These are phyloP conservation scores for Lactuca sativa DNA, from an alignment of 129 eudicot genomes.

Conservation along the genomic window DNA sequence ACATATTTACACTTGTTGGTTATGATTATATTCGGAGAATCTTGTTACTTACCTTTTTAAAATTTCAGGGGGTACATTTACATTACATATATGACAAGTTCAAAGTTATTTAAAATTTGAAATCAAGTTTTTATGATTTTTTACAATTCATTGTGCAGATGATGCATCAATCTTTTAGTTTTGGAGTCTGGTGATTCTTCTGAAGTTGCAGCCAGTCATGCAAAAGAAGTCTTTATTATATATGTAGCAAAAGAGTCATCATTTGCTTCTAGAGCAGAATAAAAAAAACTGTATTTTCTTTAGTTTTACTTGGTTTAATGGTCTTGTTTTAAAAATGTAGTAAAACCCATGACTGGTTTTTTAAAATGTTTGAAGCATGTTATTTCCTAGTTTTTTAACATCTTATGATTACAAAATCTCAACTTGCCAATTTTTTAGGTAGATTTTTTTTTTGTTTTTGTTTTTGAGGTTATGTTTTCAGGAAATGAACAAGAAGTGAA, in stretches of 20 bases:
- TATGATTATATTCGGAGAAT: background rate
- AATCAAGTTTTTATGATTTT: conserved; percentile 45
- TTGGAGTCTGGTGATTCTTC: conserved; percentile 91
- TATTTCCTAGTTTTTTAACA: conserved; percentile 10
- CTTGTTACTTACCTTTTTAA: background rate
- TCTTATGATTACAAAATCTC: background rate
- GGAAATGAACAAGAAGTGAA: conserved; percentile 14
- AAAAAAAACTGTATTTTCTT: conserved; percentile 54
- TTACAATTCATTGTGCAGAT: conserved; percentile 94
- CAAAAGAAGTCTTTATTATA: conserved; percentile 76
- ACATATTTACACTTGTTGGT: too few species aligned
- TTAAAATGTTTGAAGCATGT: conserved; percentile 33
- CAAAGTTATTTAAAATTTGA: conserved; percentile 17
- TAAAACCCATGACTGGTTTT: conserved; percentile 37
- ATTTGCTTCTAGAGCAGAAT: conserved; percentile 60
- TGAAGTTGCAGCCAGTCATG: conserved; percentile 76
- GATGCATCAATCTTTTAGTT: conserved; percentile 81
- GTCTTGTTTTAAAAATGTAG: conserved; percentile 46
- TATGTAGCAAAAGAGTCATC: conserved; percentile 61
- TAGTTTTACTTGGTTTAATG: conserved; percentile 37
- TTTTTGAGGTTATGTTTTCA: conserved; percentile 5
- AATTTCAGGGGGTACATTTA: background rate
- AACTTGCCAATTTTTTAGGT: background rate
- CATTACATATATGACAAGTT: conserved; percentile 4
- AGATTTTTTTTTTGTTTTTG: background rate